These are phyloP conservation scores for Coffea humblotiana DNA, from an alignment of 305 asterid genomes.

Conservation along the genomic window DNA sequence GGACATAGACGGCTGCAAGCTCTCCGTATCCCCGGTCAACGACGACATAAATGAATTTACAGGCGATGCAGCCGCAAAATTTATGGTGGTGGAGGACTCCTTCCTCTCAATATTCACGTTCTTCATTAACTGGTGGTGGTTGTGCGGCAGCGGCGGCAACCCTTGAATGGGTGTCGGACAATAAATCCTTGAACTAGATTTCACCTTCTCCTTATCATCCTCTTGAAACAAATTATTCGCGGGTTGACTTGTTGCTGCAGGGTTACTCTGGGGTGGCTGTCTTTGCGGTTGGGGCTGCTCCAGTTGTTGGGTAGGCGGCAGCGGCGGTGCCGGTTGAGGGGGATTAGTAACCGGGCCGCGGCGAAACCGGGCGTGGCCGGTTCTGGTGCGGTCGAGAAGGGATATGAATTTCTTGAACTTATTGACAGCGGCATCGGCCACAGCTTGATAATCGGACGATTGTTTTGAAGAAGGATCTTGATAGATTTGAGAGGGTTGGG, in stretches of 20 bases:
- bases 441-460: conserved; percentile 44
- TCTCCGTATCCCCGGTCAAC: conserved; percentile 61
- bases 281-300: neutral
- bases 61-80: conserved; percentile 47
- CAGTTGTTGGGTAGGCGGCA: neutral
- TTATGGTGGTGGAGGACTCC: conserved; percentile 61
- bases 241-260: neutral
- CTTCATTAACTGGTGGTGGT: conserved; percentile 39
- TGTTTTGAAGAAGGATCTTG: conserved; percentile 26
- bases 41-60: conserved; percentile 62
- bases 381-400: conserved; percentile 53
- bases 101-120: conserved; percentile 45
- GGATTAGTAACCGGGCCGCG: conserved; percentile 51
- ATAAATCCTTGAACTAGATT: conserved; percentile 37
- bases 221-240: conserved; percentile 9
- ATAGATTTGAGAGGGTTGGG: conserved; percentile 12
- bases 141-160: conserved; percentile 67
- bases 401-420: conserved; percentile 69
- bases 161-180: conserved; percentile 62
- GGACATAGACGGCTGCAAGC: conserved; percentile 55
- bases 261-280: neutral
- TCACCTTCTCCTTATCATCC: conserved; percentile 21
- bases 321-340: neutral
- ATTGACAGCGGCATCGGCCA: conserved; percentile 65
- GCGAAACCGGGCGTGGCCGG: conserved; percentile 89